phyloP scores from a whole-genome alignment of 306 rosid species.

The Inga laurina region DNA sequence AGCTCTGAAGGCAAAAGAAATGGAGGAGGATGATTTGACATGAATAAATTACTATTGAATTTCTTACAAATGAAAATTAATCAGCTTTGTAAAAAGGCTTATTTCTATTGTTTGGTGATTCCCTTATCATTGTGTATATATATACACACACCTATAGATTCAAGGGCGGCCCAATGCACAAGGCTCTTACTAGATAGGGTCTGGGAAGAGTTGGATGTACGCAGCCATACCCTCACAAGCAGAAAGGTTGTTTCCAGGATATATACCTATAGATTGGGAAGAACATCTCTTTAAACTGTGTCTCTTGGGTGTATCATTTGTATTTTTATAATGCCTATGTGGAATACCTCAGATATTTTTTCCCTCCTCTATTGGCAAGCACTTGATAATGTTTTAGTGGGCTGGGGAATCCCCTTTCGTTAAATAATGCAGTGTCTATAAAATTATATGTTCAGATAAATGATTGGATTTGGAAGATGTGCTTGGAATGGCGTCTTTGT shows the following conservation, averaged over 20 bases:
- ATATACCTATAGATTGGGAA: background rate
- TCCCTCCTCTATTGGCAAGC: background rate
- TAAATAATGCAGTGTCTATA: background rate
- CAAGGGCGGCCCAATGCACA: too few species aligned
- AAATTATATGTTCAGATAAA: background rate
- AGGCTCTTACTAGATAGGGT: too few species aligned
- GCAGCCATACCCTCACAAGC: too few species aligned
- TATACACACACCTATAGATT: background rate
- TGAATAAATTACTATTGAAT: constrained; percentile 32
- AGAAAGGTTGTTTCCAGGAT: too few species aligned
- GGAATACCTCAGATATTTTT: background rate
- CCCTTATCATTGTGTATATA: background rate
- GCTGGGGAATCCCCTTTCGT: background rate
- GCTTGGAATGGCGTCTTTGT: background rate
- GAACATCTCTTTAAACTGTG: background rate
- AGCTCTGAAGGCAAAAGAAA: constrained; percentile 49
- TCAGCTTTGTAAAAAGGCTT: constrained; percentile 14
- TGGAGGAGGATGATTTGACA: constrained; percentile 59
- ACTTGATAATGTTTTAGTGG: background rate
- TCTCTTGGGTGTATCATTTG: background rate
- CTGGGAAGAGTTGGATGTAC: too few species aligned
- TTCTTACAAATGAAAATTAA: constrained; percentile 14
- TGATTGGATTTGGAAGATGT: background rate
- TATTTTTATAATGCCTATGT: background rate
- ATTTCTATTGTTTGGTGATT: constrained; percentile 3